Base-by-base conservation (phyloP, 108 stramenopile species). In the Cyclotella choctawhatcheeana region DNA sequence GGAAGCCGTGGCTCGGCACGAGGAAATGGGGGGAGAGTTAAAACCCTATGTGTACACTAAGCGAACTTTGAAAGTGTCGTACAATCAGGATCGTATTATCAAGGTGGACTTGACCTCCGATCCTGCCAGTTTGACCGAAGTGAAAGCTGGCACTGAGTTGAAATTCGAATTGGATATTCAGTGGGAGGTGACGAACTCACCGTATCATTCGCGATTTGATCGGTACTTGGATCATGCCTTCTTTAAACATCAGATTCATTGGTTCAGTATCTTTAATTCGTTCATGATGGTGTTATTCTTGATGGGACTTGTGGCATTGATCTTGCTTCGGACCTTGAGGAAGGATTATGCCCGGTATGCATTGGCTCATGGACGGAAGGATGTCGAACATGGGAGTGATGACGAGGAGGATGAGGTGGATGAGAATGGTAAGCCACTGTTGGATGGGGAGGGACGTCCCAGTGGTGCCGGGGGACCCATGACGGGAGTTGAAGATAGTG, bases 231-330 rank as follows among this genome's bases (percentile, higher is more conserved):
- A 99, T 80, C 88, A 95, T 69, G 86, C 85, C 31, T 98, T 99
- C 71, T 99, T 99, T 86, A 97, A 98, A 78, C 98, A 99, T 77
- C 93, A 95, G 44, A 98, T 99, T 69, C 99, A 99, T 85, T 98
- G 98, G 98, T 99, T 99, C 84, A 87, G 91, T 60, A 95, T 99
- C 71, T 92, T 96, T 63, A 99, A 99, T 85, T 91, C 91, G 4
- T 89, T 98, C 79, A 97, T 99, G 97, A 98, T 99, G 84, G 97
- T 98, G 1, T 74, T 99, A 50, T 98, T 99, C 81, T 73, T 99
- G 44, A 97, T 93, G 71, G 98, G 97, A 58, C 79, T 99, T 47
- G 97, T 99, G 22, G 98, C 96, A 13, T 82, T 97, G 67, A 97
- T 98, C 83, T 73, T 99, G 48, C 76, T 98, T 35, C 81, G 98